phyloP scores from a whole-genome alignment of 108 stramenopile genomes.

The Skeletonema potamos region DNA sequence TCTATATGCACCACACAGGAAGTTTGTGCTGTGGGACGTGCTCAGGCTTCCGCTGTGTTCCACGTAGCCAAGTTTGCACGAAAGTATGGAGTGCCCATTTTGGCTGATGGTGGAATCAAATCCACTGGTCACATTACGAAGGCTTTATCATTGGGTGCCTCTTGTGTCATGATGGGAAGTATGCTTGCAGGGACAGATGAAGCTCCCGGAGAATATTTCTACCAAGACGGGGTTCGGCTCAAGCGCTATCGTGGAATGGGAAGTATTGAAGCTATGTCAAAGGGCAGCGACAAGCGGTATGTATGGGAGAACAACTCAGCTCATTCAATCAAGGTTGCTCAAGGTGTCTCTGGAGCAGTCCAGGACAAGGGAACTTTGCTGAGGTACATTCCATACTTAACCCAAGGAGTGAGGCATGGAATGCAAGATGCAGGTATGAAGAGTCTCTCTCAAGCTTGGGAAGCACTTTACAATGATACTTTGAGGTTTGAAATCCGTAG shows the following conservation, averaged over 20 bases:
- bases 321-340: conserved; percentile 95
- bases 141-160: conserved; percentile 97
- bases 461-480: conserved; percentile 75
- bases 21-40: conserved; percentile 98
- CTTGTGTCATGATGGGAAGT: conserved; percentile 99
- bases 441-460: conserved; percentile 70
- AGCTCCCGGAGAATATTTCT: conserved; percentile 99
- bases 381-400: conserved; percentile 97
- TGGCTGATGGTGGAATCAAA: conserved; percentile 99
- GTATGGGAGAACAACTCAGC: conserved; percentile 92
- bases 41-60: conserved; percentile 98
- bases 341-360: conserved; percentile 99
- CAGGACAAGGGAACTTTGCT: conserved; percentile 97
- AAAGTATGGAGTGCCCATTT: conserved; percentile 93
- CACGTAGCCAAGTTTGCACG: conserved; percentile 94
- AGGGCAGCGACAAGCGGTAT: conserved; percentile 97
- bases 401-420: conserved; percentile 97
- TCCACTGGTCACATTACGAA: conserved; percentile 98
- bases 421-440: conserved; percentile 93
- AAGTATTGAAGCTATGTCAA: conserved; percentile 98
- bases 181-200: conserved; percentile 99
- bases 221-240: conserved; percentile 98
- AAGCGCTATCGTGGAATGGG: conserved; percentile 99
- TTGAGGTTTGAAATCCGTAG: conserved; percentile 97
- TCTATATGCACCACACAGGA: conserved; percentile 99